Percentiles rank a stretch among this genome's conserved stretches.
These are phyloP conservation scores for Arthroderma uncinatum DNA, from an alignment of 2,329 filamentous ascomycete species.

Conservation along the genomic window DNA sequence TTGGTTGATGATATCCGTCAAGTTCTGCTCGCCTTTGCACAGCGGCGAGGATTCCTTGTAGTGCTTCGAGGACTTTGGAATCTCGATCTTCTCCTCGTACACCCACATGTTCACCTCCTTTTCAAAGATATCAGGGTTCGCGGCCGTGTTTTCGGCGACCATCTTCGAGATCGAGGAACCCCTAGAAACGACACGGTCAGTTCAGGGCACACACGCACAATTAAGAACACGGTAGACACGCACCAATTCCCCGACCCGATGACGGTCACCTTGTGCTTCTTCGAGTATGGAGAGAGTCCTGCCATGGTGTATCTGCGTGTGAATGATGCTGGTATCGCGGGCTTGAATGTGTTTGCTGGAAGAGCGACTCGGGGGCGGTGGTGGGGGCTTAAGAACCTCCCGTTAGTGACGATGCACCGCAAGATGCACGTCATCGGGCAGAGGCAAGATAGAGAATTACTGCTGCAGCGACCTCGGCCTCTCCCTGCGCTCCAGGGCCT, in stretches of 20 bases:
- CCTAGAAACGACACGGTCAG: conserved; percentile 41
- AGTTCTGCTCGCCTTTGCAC: conserved; percentile 63
- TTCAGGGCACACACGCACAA: background rate
- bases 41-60: conserved; percentile 51
- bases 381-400: background rate
- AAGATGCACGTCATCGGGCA: background rate
- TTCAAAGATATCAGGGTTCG: conserved; percentile 71
- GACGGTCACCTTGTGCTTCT: conserved; percentile 85
- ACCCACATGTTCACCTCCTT: conserved; percentile 97
- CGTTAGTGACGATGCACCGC: background rate
- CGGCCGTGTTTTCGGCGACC: conserved; percentile 78
- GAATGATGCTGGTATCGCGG: background rate
- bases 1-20: conserved; percentile 82
- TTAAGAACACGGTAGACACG: conserved; percentile 15
- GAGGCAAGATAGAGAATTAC: no score
- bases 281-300: conserved; percentile 42
- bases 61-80: conserved; percentile 60
- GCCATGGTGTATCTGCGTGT: conserved; percentile 32
- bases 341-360: background rate
- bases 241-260: conserved; percentile 96
- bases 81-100: conserved; percentile 76
- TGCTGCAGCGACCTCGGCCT: background rate
- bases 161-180: conserved; percentile 97
- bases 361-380: background rate
- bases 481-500: background rate